Evolutionary conservation across 176 grass and related monocot species (phyloP), one percentile per base, ranked within the genome.

Genomic region (Carex parvula): DNA sequence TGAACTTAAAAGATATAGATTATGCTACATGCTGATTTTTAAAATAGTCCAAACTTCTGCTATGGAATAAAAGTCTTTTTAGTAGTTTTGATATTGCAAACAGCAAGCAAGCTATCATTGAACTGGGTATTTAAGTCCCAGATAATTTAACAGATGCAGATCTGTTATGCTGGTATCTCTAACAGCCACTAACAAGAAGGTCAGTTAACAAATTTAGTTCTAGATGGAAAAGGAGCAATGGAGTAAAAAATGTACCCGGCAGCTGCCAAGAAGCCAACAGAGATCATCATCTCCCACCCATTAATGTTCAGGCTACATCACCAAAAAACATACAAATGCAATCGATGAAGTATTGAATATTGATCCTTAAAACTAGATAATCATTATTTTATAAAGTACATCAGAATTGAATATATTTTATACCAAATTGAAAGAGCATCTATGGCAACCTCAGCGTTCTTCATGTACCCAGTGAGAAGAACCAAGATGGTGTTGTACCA

Each of bases 221-320:
- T 20, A 41, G 33, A 70, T 20, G 74, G 59, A 64, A 56, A 87
- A 60, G 41, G 39, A 76, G 20, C 32, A 32, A 50, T 52, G 14
- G 7, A 60, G 59, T 60, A 18, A 70, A 4, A 4, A 21, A 83
- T 15, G 18, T 85, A 97, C 95, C 95, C 95, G 62, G 83, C 89
- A 70, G 92, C 89, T 20, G 84, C 75, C 74, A 95, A 61, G 50
- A 98, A 94, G 39, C 92, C 92, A 0, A 98, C 22, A 17, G 92
- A 90, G 17, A 95, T 91, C 92, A 98, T 98, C 92, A 94, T 94
- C 84, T 95, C 89, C 96, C 91, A 98, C n/a, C 91, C 96, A 57
- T 93, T 98, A 85, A 95, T 98, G 15, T 95, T 98, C 37, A 98
- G 76, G 88, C 95, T 95, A 84, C 81, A 83, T 6, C n/a, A 90